Evolutionary conservation across 371 early-diverging fungal species (phyloP), one percentile per base, ranked within the genome.

Genomic region (Racocetra persica): DNA sequence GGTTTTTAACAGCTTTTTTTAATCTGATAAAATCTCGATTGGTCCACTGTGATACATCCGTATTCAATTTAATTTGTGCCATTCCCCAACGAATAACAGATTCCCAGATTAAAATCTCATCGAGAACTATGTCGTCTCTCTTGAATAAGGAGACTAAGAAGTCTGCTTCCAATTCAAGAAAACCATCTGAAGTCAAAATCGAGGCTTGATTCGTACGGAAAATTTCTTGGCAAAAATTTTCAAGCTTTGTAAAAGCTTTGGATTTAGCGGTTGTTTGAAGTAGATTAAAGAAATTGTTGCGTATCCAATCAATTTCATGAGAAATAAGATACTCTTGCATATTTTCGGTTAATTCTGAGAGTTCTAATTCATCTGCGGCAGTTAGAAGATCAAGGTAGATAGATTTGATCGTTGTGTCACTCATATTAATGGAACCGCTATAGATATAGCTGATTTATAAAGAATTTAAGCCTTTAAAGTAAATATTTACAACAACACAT

Each of bases 321-420:
- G 45, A n/a, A 22, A 79, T 54, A 55, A 79, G 38, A 57, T 79
- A 63, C 13, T 70, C 71, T 36, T 70, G 38, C 3, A 79, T 20
- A 20, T 67, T n/a, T 49, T 79, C 67, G 6, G 66, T 79, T n/a
- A 79, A 70, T 41, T 79, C 79, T 1, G 18, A n/a, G 14, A 79
- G 26, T n/a, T 36, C 36, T 45, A 79, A 38, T 70, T 70, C 79
- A 32, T 79, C 57, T 16, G 79, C 69, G 18, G 70, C 79, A 26
- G 51, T 20, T 16, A 79, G 49, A 41, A 79, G 36, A 36, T 62
- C 32, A 16, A 76, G 52, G 32, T 28, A 76, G 13, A 38, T 18
- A 2, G 49, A 13, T 65, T 32, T 32, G 49, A 55, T 20, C 57
- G 57, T 22, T 18, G 4, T 22, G 18, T 57, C 57, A 57, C 22